Percentiles rank a stretch among this genome's conserved stretches.
Conservation (phyloP, 192 early-diverging fungal genomes). For the Funneliformis geosporum region DNA sequence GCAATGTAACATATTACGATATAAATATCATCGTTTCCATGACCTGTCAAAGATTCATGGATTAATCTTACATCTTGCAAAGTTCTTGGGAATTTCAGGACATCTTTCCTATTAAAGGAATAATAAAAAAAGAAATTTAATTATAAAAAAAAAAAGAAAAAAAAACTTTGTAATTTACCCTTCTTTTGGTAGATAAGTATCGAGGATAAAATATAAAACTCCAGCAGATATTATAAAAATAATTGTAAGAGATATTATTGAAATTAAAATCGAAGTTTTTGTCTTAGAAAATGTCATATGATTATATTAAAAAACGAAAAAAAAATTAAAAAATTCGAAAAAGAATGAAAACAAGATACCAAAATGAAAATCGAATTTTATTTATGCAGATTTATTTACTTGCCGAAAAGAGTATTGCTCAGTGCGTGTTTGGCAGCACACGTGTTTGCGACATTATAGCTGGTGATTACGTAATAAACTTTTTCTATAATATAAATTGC, state of each 20-base stretch:
- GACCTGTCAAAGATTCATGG: slow-evolving; percentile 5
- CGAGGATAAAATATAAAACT: not conserved
- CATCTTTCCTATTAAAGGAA: not conserved
- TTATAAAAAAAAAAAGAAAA: not conserved
- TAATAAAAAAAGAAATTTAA: not conserved
- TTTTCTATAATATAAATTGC: too few relatives aligned
- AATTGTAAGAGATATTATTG: not conserved
- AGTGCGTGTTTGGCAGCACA: too few relatives aligned
- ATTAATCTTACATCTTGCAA: slow-evolving; percentile 21
- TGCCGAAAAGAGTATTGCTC: too few relatives aligned
- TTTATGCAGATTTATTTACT: too few relatives aligned
- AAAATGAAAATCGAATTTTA: too few relatives aligned
- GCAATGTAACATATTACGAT: slow-evolving; percentile 15
- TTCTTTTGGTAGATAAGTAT: slow-evolving; percentile 2
- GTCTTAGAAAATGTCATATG: not conserved
- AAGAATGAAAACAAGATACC: too few relatives aligned
- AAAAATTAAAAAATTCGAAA: too few relatives aligned
- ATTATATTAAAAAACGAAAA: too few relatives aligned
- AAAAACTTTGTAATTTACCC: not conserved
- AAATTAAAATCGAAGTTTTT: not conserved
- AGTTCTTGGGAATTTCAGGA: slow-evolving; percentile 23
- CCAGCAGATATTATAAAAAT: not conserved
- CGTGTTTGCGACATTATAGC: too few relatives aligned
- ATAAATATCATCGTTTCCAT: not conserved
- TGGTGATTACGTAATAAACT: too few relatives aligned